A percentile compares a stretch with the other conserved stretches of the same genome.
phyloP scores from a whole-genome alignment of 2,329 filamentous ascomycete species.

The Aureobasidium vineae region DNA sequence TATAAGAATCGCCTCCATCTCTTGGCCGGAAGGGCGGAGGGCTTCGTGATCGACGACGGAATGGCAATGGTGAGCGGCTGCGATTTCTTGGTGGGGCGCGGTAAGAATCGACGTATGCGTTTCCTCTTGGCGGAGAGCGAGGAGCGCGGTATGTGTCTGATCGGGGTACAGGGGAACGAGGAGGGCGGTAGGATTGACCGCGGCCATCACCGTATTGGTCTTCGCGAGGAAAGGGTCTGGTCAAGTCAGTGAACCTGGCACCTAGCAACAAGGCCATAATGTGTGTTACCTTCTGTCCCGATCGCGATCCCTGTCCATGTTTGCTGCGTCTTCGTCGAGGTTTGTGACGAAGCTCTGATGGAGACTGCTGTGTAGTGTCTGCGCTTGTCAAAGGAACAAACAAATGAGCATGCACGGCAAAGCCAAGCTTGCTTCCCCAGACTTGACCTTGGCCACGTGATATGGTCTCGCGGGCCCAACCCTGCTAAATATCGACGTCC shows the following conservation, averaged over 20 bases:
- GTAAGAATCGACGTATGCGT: constrained; percentile 37
- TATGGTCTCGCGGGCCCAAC: neutral
- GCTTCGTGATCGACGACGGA: constrained; percentile 37
- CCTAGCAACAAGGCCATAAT: neutral
- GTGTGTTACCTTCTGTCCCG: constrained; percentile 45
- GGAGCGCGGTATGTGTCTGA: constrained; percentile 47
- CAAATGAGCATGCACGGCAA: neutral
- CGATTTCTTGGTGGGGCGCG: constrained; percentile 35
- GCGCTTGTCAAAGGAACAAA: constrained; percentile 9
- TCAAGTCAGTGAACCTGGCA: neutral
- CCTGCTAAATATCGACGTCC: too few relatives aligned
- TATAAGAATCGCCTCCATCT: constrained; percentile 39
- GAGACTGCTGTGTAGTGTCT: neutral
- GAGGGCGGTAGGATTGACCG: constrained; percentile 43
- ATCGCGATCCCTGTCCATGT: constrained; percentile 40
- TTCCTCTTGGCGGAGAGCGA: constrained; percentile 46
- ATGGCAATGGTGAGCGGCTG: constrained; percentile 32
- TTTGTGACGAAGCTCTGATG: neutral
- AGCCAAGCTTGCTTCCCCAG: constrained; percentile 7
- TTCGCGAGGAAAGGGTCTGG: constrained; percentile 34
- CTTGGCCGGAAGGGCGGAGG: constrained; percentile 35
- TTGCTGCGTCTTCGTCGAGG: neutral
- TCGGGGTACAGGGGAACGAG: constrained; percentile 35
- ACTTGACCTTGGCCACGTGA: neutral
- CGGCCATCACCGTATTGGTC: constrained; percentile 39